A percentile compares a stretch with the other conserved stretches of the same genome.
Evolutionary conservation across 768 basidiomycete genomes (phyloP).

Genomic region (Tephrocybe sp.): DNA sequence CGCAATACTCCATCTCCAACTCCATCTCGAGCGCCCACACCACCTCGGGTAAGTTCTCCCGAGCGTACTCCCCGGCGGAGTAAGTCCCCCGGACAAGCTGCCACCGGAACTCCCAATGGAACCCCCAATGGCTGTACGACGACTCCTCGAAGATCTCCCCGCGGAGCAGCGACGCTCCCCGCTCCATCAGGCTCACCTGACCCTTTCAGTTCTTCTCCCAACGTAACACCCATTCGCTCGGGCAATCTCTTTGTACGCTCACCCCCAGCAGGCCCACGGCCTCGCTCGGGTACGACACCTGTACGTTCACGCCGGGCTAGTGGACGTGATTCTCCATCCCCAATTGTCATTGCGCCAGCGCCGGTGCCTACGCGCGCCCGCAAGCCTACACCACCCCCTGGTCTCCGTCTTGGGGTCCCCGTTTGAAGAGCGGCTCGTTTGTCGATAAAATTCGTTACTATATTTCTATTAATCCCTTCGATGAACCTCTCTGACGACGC

Average conservation of each 20-base stretch:
- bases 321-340: constrained; percentile 8
- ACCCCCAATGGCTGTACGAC: no score
- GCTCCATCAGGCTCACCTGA: constrained; percentile 9
- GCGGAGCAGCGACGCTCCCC: constrained; percentile 3
- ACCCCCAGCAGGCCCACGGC: constrained; percentile 18
- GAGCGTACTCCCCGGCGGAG: neutral
- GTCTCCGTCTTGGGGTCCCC: neutral
- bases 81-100: neutral
- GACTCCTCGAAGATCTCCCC: constrained; percentile 1
- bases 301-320: neutral
- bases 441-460: neutral
- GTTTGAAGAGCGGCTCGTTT: neutral
- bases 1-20: constrained; percentile 1
- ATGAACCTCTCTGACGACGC: neutral
- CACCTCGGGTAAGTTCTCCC: neutral
- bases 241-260: constrained; percentile 10
- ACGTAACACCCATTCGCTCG: constrained; percentile 9
- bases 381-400: constrained; percentile 4
- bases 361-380: constrained; percentile 1
- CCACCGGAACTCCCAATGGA: neutral
- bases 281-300: constrained; percentile 14
- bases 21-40: neutral
- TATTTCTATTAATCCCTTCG: constrained; percentile 1
- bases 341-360: constrained; percentile 12
- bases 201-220: constrained; percentile 4